phyloP scores from a whole-genome alignment of 495 filamentous ascomycete species.

The Aspergillus bridgeri region DNA sequence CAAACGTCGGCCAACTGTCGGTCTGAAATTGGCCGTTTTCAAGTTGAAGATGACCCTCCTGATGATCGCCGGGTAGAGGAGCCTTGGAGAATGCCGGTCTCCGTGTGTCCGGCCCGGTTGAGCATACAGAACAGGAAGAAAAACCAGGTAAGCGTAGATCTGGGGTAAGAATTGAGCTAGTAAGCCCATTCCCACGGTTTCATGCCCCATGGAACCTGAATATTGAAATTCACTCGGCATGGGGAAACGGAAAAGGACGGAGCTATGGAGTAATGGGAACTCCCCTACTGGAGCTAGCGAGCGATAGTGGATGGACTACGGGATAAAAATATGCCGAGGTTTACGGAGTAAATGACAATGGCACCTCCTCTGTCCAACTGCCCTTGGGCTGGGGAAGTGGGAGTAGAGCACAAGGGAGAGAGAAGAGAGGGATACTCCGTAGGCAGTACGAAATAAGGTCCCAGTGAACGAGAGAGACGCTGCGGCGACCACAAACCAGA shows the following conservation, averaged over 20 bases:
- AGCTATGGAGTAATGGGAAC: background rate
- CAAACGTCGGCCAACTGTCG: background rate
- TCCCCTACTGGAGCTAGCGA: background rate
- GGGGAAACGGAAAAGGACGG: background rate
- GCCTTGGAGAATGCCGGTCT: background rate
- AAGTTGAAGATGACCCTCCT: background rate
- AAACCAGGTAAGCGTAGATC: background rate
- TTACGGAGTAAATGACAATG: too few species aligned
- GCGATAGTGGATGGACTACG: background rate
- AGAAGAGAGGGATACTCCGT: too few species aligned
- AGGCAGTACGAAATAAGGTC: too few species aligned
- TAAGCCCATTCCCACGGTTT: background rate
- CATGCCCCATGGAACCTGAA: too few species aligned
- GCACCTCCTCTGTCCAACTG: background rate
- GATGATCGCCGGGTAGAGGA: background rate
- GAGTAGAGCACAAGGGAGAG: background rate
- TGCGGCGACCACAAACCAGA: background rate
- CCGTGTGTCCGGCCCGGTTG: background rate
- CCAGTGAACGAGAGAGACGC: background rate
- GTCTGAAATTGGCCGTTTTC: background rate
- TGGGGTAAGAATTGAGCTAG: background rate
- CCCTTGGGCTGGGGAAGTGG: background rate
- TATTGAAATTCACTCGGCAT: background rate
- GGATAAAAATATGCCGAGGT: conserved; percentile 15
- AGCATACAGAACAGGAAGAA: background rate